These are phyloP conservation scores for Colletotrichum filicis DNA, from an alignment of 2,329 filamentous ascomycete genomes.

Conservation along the genomic window DNA sequence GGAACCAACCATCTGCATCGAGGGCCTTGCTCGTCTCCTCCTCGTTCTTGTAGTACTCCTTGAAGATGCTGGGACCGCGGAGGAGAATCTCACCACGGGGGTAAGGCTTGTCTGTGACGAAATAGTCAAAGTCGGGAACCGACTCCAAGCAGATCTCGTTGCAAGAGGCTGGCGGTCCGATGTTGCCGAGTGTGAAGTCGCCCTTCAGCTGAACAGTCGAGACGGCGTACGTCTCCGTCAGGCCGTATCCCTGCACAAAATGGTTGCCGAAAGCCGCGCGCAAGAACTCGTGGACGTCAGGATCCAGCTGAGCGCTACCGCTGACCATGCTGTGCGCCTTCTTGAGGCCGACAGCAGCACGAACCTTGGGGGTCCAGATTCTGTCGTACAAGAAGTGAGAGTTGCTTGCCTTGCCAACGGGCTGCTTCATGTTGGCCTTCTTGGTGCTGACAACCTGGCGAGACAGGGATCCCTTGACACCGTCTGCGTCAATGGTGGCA, in stretches of 20 bases:
- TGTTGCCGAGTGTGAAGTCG: conserved; percentile 84
- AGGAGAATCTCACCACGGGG: conserved; percentile 91
- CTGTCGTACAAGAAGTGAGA: conserved; percentile 83
- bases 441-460: conserved; percentile 84
- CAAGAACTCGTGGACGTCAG: conserved; percentile 87
- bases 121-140: conserved; percentile 94
- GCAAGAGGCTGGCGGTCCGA: conserved; percentile 76
- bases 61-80: conserved; percentile 83
- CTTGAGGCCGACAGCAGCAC: conserved; percentile 84
- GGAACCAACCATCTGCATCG: conserved; percentile 94
- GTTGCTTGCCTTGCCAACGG: conserved; percentile 80
- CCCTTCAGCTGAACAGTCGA: conserved; percentile 74
- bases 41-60: conserved; percentile 88
- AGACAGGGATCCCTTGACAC: conserved; percentile 84
- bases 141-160: conserved; percentile 85
- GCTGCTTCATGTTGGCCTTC: conserved; percentile 79
- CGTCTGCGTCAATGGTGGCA: conserved; percentile 81
- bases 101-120: conserved; percentile 85
- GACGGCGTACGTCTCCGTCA: conserved; percentile 92
- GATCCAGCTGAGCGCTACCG: conserved; percentile 91
- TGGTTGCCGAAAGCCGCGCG: conserved; percentile 83
- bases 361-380: conserved; percentile 91
- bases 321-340: conserved; percentile 79
- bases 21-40: conserved; percentile 87
- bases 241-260: conserved; percentile 89